Evolutionary conservation across 345 rosid species (phyloP).

Genomic region (Sonneratia alba): DNA sequence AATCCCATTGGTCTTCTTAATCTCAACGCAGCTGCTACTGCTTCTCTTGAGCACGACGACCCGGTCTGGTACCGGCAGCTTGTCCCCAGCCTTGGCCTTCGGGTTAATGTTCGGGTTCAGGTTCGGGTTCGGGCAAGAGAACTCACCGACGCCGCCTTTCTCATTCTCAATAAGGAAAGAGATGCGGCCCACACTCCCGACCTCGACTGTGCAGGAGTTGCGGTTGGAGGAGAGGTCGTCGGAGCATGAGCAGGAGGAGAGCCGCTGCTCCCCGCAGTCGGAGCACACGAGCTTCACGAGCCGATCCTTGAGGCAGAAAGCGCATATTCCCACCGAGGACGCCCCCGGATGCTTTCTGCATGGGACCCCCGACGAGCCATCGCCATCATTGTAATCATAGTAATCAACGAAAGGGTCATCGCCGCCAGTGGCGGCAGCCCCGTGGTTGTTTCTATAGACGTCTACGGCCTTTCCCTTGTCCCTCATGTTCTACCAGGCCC

Average conservation of each 20-base stretch:
- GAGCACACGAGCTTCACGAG: conserved; percentile 73
- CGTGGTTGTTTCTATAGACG: conserved; percentile 4
- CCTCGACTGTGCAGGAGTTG: conserved; percentile 42
- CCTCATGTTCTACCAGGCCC: conserved; percentile 31
- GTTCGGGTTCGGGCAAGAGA: conserved; percentile 8
- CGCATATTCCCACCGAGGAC: conserved; percentile 69
- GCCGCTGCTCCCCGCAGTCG: conserved; percentile 88
- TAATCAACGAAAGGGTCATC: conserved; percentile 17
- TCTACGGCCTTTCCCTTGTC: conserved; percentile 83
- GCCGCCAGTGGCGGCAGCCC: conserved; percentile 8
- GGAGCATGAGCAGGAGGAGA: conserved; percentile 93
- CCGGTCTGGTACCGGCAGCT: conserved; percentile 15
- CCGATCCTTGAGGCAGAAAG: conserved; percentile 86
- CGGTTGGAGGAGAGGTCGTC: conserved; percentile 48
- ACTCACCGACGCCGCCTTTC: conserved; percentile 10
- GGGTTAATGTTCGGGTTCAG: conserved; percentile 16
- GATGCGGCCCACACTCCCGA: conserved; percentile 61
- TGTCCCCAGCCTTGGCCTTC: conserved; percentile 22
- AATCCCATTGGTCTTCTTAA: conserved; percentile 62
- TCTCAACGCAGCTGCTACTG: conserved; percentile 84
- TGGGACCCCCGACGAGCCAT: conserved; percentile 46
- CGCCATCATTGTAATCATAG: conserved; percentile 10
- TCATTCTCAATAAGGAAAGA: conserved; percentile 79
- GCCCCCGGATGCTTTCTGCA: conserved; percentile 80
- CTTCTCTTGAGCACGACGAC: conserved; percentile 65